Evolutionary conservation across 148 eudicot species (phyloP), one percentile per base, ranked within the genome.

Genomic region (Heliosperma pusillum): DNA sequence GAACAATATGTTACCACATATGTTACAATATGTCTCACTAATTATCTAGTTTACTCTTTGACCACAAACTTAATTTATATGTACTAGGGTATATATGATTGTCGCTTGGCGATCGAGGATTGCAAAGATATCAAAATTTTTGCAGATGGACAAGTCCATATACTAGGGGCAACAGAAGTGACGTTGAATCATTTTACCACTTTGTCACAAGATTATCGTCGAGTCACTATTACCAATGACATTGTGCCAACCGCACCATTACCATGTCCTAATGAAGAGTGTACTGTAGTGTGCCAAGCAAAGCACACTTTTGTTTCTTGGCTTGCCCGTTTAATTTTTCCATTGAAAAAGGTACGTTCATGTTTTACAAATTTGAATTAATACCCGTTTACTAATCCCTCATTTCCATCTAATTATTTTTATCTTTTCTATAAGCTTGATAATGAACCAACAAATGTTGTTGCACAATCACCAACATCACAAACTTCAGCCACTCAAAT

Each of bases 251-350:
- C 53, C 5, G 62, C 19, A 58, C 62, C 4, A 58, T 58, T 58
- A 21, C 62, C 62, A 58, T 58, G 62, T 58, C 62, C 62, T 15
- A 58, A 58, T 58, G 62, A 58, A 7, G 62, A 58, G 62, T 58
- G 62, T 58, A 58, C 7, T n/a, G 62, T 58, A 58, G 62, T 21
- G 62, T 58, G 62, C 21, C 62, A 58, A 58, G 21, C 62, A 58
- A 58, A 5, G 62, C 16, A 7, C 24, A 58, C 62, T 21, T 58
- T 58, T 58, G 62, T 58, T 58, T 58, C 24, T 17, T 58, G 21
- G 53, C 53, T 7, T 47, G 53, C 53, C 53, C 2, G 7, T 8
- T 47, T 47, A 47, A 47, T 47, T 47, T 47, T 47, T 47, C 15
- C 7, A 47, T 47, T 47, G 53, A 47, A 47, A 47, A 47, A 47